Evolutionary conservation across 768 basidiomycete species (phyloP), one percentile per base, ranked within the genome.

Genomic region (Mycena maculata): DNA sequence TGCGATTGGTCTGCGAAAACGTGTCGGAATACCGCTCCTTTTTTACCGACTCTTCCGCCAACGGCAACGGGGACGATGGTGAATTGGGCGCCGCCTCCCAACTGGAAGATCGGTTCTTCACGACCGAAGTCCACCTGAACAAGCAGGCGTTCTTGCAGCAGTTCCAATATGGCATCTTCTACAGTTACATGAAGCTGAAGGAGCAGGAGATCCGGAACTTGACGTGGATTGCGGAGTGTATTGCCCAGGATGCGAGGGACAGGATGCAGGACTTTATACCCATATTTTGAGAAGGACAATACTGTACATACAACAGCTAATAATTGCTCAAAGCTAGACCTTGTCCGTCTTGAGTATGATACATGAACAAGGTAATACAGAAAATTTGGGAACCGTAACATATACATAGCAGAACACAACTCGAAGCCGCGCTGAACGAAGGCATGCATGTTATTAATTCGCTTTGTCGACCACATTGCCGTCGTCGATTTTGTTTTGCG

Each of bases 141-240:
- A 98, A 98, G 83, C 87, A 90, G 72, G 88, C 94, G 31, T 99
- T 99, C 85, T 77, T 99, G 77, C 97, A 98, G 80, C 87, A 99
- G 82, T 99, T 98, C 85, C 96, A 98, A 79, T 91, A 92, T 74
- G 94, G 92, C 42, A 90, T 97, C 38, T 98, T 95, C 77, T 96
- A 94, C 76, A 90, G 90, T 75, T 98, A 96, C 77, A 86, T 98
- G 79, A 94, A 94, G 80, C 81, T 95, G 80, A 94, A 93, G 83
- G 94, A 95, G 80, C 92, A 94, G 82, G 94, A 96, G 81, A 92
- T 95, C 67, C 84, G 93, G 68, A 94, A 92, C 73, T 73, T 96
- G 72, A 94, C 92, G 30, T 95, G 94, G 94, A 96, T 98, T 80
- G 95, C 95, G 60, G 97, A 99, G 82, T 98, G 97, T 79, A 98